Percentiles rank a stretch among this genome's conserved stretches.
These are phyloP conservation scores for Penicillium waksmanii DNA, from an alignment of 495 filamentous ascomycete genomes.

Conservation along the genomic window DNA sequence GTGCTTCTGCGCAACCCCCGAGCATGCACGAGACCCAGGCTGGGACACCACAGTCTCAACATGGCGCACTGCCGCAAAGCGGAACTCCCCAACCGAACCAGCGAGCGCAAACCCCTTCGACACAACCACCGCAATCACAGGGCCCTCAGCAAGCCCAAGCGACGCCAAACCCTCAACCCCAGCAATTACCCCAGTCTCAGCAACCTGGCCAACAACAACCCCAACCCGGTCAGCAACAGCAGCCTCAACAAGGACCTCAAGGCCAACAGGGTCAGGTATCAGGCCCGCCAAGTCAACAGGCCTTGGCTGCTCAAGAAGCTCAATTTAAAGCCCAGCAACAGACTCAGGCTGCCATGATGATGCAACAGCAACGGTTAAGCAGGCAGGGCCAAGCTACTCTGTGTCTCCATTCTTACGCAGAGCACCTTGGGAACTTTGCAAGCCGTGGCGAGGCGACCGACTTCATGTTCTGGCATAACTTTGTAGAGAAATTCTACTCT, in stretches of 20 bases:
- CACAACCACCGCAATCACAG: slow-evolving; percentile 47
- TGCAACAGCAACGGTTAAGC: slow-evolving; percentile 44
- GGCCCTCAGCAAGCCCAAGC: slow-evolving; percentile 51
- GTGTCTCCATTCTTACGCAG: slow-evolving; percentile 68
- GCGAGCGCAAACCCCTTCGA: slow-evolving; percentile 45
- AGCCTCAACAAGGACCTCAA: slow-evolving; percentile 45
- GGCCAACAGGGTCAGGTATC: slow-evolving; percentile 47
- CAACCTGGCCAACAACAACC: slow-evolving; percentile 45
- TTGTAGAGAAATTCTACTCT: slow-evolving; percentile 79
- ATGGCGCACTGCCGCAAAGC: slow-evolving; percentile 47
- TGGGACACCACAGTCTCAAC: slow-evolving; percentile 60
- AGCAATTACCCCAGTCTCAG: slow-evolving; percentile 51
- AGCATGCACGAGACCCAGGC: slow-evolving; percentile 51
- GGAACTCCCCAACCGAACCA: slow-evolving; percentile 54
- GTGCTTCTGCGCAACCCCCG: slow-evolving; percentile 47
- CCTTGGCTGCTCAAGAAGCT: slow-evolving; percentile 44
- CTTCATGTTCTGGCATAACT: slow-evolving; percentile 70
- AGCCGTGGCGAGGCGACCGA: slow-evolving; percentile 61
- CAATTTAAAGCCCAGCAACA: slow-evolving; percentile 49
- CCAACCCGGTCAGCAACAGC: slow-evolving; percentile 21
- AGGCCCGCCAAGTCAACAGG: slow-evolving; percentile 44
- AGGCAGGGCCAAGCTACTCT: slow-evolving; percentile 63
- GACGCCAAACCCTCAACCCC: slow-evolving; percentile 48
- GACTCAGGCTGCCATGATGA: slow-evolving; percentile 49
- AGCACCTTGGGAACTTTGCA: slow-evolving; percentile 46